Percentiles rank a stretch among this genome's conserved stretches.
Conservation (phyloP, 1,284 basidiomycete genomes). For the Trichosporon ovoides region DNA sequence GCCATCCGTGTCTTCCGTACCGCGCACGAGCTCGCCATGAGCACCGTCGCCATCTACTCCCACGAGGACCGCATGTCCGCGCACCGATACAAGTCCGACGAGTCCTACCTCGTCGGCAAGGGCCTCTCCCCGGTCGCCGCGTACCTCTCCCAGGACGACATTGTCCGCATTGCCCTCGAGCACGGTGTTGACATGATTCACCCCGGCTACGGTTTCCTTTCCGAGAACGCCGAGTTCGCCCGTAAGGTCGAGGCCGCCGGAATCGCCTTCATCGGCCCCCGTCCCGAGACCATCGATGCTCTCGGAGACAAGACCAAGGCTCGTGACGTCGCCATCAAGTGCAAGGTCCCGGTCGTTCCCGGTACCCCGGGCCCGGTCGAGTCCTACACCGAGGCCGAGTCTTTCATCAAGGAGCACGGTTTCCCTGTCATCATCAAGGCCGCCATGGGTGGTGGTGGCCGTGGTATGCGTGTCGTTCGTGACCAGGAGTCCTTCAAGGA, state of each 20-base stretch:
- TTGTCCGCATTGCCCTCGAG: constrained; percentile 89
- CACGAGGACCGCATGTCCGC: constrained; percentile 94
- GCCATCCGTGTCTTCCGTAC: constrained; percentile 98
- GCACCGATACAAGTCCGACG: constrained; percentile 98
- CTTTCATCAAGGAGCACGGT: constrained; percentile 90
- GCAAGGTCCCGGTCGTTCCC: constrained; percentile 91
- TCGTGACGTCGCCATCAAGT: constrained; percentile 68
- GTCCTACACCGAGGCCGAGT: constrained; percentile 71
- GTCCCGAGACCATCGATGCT: constrained; percentile 93
- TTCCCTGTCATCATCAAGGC: constrained; percentile 98
- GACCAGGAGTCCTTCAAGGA: constrained; percentile 86
- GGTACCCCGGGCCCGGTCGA: constrained; percentile 93
- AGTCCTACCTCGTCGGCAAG: constrained; percentile 96
- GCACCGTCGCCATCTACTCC: constrained; percentile 97
- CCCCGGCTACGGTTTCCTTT: constrained; percentile 95
- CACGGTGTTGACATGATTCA: constrained; percentile 99
- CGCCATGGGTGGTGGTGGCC: constrained; percentile 96
- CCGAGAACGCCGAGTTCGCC: constrained; percentile 94
- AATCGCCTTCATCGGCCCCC: constrained; percentile 92
- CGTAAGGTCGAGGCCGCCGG: constrained; percentile 95
- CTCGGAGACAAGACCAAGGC: constrained; percentile 99
- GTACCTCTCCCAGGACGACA: constrained; percentile 96
- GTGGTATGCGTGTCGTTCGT: constrained; percentile 97
- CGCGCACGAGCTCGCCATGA: constrained; percentile 97
- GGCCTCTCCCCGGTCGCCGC: constrained; percentile 92